Base-by-base conservation (phyloP, 2,329 filamentous ascomycete genomes). In the Ceratocystis diversiconidia region DNA sequence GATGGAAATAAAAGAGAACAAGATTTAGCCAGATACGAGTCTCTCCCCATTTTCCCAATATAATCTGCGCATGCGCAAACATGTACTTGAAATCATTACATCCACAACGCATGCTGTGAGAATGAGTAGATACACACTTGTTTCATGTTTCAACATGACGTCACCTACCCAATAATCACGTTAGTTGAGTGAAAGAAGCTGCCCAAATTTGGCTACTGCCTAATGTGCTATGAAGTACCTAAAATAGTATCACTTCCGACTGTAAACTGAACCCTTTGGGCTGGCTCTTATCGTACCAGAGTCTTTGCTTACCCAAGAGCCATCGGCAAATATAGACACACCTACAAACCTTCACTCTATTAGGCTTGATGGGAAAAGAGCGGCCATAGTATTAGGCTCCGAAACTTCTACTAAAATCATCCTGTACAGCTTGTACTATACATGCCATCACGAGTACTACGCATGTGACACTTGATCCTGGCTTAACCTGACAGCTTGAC, bases 401-500 rank as follows among this genome's bases (percentile, higher is more conserved):
- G 48, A 50, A 22, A 4, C 48, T 2, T 50, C 7, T 50, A 4
- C 22, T 22, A 10, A 5, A 28, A 28, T 28, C 48, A 15, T 17
- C 22, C 22, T 28, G 19, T 28, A 52, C 32, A 59, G 30, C 55
- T 15, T 30, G 17, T n/a, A 57, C n/a, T 32, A 28, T 28, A 36
- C 17, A 36, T 59, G 28, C 55, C 55, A 30, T n/a, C 3, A 30
- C 28, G 28, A 59, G 5, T 59, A 3, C 32, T n/a, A 10, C 55
- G 55, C 55, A 59, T 59, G 55, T 43, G 60, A 62, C 36, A 62
- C 8, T 28, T 44, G 60, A 46, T 12, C 60, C 36, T 7, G 60
- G 19, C 60, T 62, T 46, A 5, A 44, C 25, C 44, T 62, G 32
- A 62, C 17, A 59, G 55, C 28, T 36, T 36, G 12, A 8, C 32